Percentiles rank a stretch among this genome's conserved stretches.
Evolutionary conservation across 345 rosid species (phyloP).

Genomic region (Pistacia atlantica): DNA sequence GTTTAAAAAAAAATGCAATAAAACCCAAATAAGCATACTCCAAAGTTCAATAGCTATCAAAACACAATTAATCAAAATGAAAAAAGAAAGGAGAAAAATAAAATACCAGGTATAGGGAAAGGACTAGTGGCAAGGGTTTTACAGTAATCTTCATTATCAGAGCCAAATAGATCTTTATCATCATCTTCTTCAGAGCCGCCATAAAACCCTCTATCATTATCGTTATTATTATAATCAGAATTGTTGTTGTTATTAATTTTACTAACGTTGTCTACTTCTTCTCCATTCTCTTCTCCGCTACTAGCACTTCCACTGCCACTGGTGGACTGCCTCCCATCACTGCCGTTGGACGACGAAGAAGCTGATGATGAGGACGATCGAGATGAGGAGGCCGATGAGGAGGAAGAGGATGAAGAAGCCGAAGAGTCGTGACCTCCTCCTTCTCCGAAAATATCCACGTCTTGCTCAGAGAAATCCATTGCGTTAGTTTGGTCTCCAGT

Average conservation of each 20-base stretch:
- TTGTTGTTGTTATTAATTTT: conserved; percentile 20
- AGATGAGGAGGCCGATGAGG: conserved; percentile 50
- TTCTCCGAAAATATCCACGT: conserved; percentile 52
- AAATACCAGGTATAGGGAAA: conserved; percentile 71
- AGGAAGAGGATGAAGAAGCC: conserved; percentile 52
- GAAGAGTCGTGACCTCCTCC: conserved; percentile 49
- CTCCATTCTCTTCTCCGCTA: conserved; percentile 51
- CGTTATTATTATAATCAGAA: conserved; percentile 10
- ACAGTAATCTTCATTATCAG: conserved; percentile 86
- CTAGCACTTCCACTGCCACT: conserved; percentile 54
- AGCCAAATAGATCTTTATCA: conserved; percentile 79
- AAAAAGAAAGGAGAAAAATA: not conserved
- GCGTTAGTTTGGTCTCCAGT: not conserved
- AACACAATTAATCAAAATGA: not conserved
- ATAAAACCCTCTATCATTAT: conserved; percentile 11
- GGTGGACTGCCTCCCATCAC: conserved; percentile 42
- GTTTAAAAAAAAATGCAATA: not conserved
- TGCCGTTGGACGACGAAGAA: conserved; percentile 38
- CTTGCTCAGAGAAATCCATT: conserved; percentile 43
- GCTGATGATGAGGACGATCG: conserved; percentile 38
- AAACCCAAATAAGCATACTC: not conserved
- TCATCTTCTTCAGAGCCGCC: conserved; percentile 33
- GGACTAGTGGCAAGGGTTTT: conserved; percentile 71
- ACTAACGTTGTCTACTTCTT: conserved; percentile 34
- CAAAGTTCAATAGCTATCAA: not conserved